Evolutionary conservation across 441 rosid species (phyloP).

Genomic region (Pelargonium citronellum): DNA sequence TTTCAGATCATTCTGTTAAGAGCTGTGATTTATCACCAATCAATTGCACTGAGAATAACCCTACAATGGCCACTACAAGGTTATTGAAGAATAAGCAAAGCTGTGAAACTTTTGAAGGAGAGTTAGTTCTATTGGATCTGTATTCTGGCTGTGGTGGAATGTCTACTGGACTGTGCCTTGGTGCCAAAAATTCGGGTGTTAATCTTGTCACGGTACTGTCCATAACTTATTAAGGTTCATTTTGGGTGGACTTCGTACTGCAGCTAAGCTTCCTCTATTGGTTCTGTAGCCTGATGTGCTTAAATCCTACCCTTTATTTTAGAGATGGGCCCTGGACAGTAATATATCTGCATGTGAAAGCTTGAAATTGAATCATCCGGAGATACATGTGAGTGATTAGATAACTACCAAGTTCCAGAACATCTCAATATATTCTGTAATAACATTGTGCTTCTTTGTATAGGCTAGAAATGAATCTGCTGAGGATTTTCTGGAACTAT

Average conservation of each 20-base stretch:
- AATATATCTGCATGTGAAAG: constrained; percentile 52
- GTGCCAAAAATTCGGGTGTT: constrained; percentile 47
- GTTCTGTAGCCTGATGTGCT: constrained; percentile 13
- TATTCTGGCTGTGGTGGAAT: constrained; percentile 87
- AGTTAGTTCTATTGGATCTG: constrained; percentile 47
- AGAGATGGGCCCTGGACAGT: constrained; percentile 82
- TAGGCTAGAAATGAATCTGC: constrained; percentile 90
- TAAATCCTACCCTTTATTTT: not conserved
- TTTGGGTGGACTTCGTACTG: constrained; percentile 14
- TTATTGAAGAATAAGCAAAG: constrained; percentile 15
- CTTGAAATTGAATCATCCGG: constrained; percentile 52
- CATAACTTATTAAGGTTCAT: not conserved
- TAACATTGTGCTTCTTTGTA: constrained; percentile 20
- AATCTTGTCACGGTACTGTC: constrained; percentile 49
- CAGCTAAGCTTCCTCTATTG: constrained; percentile 20
- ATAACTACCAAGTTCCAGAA: not conserved
- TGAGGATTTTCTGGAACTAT: constrained; percentile 71
- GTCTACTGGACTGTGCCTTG: constrained; percentile 77
- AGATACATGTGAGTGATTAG: constrained; percentile 40
- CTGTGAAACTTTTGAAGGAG: constrained; percentile 19
- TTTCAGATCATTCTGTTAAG: constrained; percentile 39
- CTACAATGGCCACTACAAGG: constrained; percentile 19
- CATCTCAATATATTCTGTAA: constrained; percentile 1
- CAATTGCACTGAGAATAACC: constrained; percentile 20
- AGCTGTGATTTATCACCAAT: constrained; percentile 26